Evolutionary conservation across 2,329 filamentous ascomycete species (phyloP).

Genomic region (Paecilomyces niveus): DNA sequence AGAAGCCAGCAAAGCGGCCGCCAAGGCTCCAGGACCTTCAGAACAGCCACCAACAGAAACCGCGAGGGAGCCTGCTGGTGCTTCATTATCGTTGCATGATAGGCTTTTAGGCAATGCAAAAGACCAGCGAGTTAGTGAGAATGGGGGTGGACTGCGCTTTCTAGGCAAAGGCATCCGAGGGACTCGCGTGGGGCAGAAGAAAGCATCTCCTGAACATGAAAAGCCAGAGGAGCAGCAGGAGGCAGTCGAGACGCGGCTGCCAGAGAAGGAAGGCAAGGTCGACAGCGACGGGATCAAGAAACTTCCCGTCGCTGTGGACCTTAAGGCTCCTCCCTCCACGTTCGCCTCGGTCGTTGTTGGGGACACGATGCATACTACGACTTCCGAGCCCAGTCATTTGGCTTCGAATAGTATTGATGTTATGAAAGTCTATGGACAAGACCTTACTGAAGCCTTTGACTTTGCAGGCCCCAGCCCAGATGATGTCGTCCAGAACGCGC

Average conservation of each 20-base stretch:
- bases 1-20: constrained; percentile 53
- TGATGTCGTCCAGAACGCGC: constrained; percentile 78
- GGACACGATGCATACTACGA: constrained; percentile 13
- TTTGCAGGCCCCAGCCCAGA: constrained; percentile 88
- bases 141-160: constrained; percentile 13
- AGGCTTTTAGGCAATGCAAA: constrained; percentile 27
- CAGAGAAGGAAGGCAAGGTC: constrained; percentile 2
- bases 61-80: constrained; percentile 13
- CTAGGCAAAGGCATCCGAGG: constrained; percentile 12
- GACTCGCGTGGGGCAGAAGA: constrained; percentile 11
- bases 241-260: constrained; percentile 1
- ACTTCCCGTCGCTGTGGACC: constrained; percentile 10
- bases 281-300: constrained; percentile 10
- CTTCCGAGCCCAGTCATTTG: constrained; percentile 27
- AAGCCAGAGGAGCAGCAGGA: constrained; percentile 4
- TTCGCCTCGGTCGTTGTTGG: constrained; percentile 44
- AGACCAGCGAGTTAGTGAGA: constrained; percentile 17
- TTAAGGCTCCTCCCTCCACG: constrained; percentile 43
- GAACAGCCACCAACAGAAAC: constrained; percentile 6
- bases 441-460: constrained; percentile 41
- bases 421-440: constrained; percentile 30
- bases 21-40: constrained; percentile 5
- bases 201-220: constrained; percentile 11
- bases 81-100: constrained; percentile 30
- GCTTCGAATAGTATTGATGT: constrained; percentile 25